These are phyloP conservation scores for Lachnum nothofagi DNA, from an alignment of 2,329 filamentous ascomycete genomes.

Conservation along the genomic window DNA sequence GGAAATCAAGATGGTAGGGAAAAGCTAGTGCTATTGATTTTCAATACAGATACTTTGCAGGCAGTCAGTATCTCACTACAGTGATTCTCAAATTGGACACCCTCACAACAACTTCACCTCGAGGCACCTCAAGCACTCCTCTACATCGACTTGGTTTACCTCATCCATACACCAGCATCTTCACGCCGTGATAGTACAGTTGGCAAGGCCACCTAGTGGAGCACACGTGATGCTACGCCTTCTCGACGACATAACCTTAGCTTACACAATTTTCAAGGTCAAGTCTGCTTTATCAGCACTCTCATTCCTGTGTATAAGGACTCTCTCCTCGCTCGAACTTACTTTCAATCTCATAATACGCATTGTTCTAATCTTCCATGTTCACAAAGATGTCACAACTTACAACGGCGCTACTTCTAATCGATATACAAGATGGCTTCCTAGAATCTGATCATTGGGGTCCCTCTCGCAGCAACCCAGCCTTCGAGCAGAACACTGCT, in stretches of 20 bases:
- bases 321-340: not conserved
- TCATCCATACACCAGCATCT: too few species aligned
- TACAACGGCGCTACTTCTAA: slow-evolving; percentile 41
- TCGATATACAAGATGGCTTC: slow-evolving; percentile 44
- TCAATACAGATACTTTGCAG: too few species aligned
- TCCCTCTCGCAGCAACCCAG: slow-evolving; percentile 39
- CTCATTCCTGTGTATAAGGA: not conserved
- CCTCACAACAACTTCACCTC: too few species aligned
- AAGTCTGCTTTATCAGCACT: not conserved
- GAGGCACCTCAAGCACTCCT: too few species aligned
- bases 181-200: too few species aligned
- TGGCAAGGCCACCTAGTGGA: too few species aligned
- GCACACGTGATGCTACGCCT: not conserved
- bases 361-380: not conserved
- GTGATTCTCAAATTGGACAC: too few species aligned
- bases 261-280: not conserved
- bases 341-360: not conserved
- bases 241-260: not conserved
- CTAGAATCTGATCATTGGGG: slow-evolving; percentile 37
- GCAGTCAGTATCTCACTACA: too few species aligned
- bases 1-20: not conserved
- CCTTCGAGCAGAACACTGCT: slow-evolving; percentile 40
- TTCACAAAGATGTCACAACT: not conserved
- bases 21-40: not conserved
- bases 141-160: too few species aligned